Evolutionary conservation across 2,329 filamentous ascomycete species (phyloP).

Genomic region (Paracamarosporium sp.): DNA sequence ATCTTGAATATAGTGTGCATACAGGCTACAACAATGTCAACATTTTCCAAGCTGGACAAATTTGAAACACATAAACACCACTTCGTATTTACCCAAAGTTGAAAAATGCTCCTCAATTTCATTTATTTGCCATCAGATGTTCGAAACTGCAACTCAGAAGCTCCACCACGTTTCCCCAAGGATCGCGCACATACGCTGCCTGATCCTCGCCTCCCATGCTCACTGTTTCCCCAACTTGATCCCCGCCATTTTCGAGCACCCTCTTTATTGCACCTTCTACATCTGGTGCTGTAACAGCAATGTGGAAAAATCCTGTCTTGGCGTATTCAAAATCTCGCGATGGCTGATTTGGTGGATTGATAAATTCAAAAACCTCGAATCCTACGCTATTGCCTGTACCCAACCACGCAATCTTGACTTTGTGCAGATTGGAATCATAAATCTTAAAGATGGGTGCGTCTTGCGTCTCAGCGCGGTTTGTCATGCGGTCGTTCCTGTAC

Average conservation of each 20-base stretch:
- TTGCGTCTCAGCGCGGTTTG: constrained; percentile 7
- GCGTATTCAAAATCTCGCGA: constrained; percentile 27
- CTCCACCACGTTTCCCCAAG: constrained; percentile 39
- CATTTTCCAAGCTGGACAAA: too few species aligned
- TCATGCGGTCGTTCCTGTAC: constrained; percentile 24
- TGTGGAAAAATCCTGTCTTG: constrained; percentile 44
- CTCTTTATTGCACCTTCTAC: constrained; percentile 32
- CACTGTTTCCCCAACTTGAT: constrained; percentile 36
- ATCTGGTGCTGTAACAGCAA: constrained; percentile 40
- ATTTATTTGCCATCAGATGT: constrained; percentile 26
- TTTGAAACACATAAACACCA: too few species aligned
- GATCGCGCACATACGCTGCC: constrained; percentile 33
- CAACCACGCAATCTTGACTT: constrained; percentile 39
- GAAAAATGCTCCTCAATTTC: neutral
- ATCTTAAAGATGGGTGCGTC: constrained; percentile 37
- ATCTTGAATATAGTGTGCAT: too few species aligned
- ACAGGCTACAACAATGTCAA: too few species aligned
- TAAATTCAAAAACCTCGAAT: constrained; percentile 44
- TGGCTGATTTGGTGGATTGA: constrained; percentile 23
- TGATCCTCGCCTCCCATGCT: constrained; percentile 19
- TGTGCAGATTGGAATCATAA: constrained; percentile 30
- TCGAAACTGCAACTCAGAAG: constrained; percentile 28
- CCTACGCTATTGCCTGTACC: constrained; percentile 41
- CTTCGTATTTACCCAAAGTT: too few species aligned
- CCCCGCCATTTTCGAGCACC: constrained; percentile 34